Evolutionary conservation across 2,329 filamentous ascomycete species (phyloP).

Genomic region (Fusarium circinatum): DNA sequence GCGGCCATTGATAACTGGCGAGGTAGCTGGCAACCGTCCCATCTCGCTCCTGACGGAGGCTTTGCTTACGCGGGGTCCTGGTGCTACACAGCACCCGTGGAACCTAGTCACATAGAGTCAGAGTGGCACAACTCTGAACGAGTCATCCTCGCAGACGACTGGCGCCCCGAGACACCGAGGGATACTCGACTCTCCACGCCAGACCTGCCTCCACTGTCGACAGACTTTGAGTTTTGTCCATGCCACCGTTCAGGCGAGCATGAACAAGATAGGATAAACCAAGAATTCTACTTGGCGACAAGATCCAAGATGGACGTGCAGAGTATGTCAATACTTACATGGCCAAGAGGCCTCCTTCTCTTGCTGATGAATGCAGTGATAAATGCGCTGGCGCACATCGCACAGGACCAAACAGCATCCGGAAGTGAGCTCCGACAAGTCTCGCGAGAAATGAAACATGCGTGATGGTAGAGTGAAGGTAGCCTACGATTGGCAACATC

Average conservation of each 20-base stretch:
- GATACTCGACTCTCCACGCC: slow-evolving; percentile 36
- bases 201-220: slow-evolving; percentile 36
- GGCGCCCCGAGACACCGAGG: slow-evolving; percentile 28
- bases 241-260: slow-evolving; percentile 15
- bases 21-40: not conserved
- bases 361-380: slow-evolving; percentile 33
- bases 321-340: slow-evolving; percentile 23
- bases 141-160: slow-evolving; percentile 6
- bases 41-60: not conserved
- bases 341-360: not conserved
- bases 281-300: slow-evolving; percentile 36
- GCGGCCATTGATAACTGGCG: not conserved
- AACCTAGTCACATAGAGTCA: not conserved
- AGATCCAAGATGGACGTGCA: slow-evolving; percentile 40
- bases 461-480: not conserved
- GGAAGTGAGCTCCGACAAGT: not conserved
- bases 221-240: slow-evolving; percentile 40
- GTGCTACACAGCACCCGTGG: slow-evolving; percentile 16
- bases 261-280: slow-evolving; percentile 32
- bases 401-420: not conserved
- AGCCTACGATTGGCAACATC: not conserved
- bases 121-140: not conserved
- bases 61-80: slow-evolving; percentile 35
- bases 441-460: not conserved
- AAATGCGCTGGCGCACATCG: slow-evolving; percentile 36